Evolutionary conservation across 1,284 basidiomycete genomes (phyloP).

Genomic region (Pseudozyma pruni): DNA sequence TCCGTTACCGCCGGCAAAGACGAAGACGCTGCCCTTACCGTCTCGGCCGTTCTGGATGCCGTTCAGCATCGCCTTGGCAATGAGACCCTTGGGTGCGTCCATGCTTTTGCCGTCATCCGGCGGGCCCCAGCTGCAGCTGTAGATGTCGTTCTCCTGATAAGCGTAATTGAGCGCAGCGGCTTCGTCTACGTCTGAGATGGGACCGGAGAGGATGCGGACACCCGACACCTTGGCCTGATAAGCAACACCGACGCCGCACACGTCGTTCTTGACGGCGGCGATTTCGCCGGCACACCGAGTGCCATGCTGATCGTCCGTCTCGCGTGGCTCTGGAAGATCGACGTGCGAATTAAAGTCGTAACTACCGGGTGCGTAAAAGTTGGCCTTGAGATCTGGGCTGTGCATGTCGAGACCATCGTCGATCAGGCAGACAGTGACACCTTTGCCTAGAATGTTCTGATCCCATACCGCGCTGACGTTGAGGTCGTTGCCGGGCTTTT

Average conservation of each 20-base stretch:
- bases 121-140: conserved; percentile 97
- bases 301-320: conserved; percentile 94
- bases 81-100: conserved; percentile 92
- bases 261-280: conserved; percentile 93
- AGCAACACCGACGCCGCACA: conserved; percentile 94
- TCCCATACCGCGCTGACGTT: conserved; percentile 87
- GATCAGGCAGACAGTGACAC: conserved; percentile 87
- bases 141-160: conserved; percentile 91
- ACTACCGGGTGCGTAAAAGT: conserved; percentile 90
- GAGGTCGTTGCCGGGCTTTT: conserved; percentile 75
- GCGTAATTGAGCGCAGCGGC: conserved; percentile 93
- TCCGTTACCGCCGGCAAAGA: conserved; percentile 98
- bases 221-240: conserved; percentile 91
- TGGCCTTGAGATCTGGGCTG: conserved; percentile 84
- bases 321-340: conserved; percentile 83
- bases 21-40: conserved; percentile 92
- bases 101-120: conserved; percentile 93
- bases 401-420: conserved; percentile 96
- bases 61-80: conserved; percentile 93
- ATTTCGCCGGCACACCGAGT: conserved; percentile 98
- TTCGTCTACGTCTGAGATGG: conserved; percentile 98
- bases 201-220: conserved; percentile 91
- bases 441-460: conserved; percentile 84
- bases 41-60: conserved; percentile 89
- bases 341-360: conserved; percentile 98